A percentile compares a stretch with the other conserved stretches of the same genome.
These are phyloP conservation scores for Naumovozyma dairenensis DNA, from an alignment of 805 yeast species.

Conservation along the genomic window DNA sequence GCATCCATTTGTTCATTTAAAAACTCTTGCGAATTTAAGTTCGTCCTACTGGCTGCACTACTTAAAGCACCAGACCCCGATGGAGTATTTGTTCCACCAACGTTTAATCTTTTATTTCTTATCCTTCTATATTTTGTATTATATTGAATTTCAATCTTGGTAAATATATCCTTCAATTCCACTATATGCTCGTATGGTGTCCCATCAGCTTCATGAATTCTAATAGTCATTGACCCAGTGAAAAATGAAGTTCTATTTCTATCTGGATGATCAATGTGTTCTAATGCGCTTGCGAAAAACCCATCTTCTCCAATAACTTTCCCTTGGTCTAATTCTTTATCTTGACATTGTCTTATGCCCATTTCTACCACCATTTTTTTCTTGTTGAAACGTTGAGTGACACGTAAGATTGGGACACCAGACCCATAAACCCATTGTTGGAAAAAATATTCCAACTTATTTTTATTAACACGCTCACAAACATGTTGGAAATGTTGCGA, in stretches of 20 bases:
- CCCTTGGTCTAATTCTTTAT: constrained; percentile 36
- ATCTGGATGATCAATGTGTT: constrained; percentile 15
- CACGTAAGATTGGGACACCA: constrained; percentile 81
- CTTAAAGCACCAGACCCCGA: constrained; percentile 12
- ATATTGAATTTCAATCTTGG: constrained; percentile 87
- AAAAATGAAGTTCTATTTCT: constrained; percentile 36
- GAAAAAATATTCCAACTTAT: constrained; percentile 71
- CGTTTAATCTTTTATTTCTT: constrained; percentile 44
- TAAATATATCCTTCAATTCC: constrained; percentile 72
- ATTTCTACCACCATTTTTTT: constrained; percentile 90
- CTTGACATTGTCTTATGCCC: constrained; percentile 86
- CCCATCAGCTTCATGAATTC: constrained; percentile 97
- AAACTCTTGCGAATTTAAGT: neutral
- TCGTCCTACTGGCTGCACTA: constrained; percentile 16
- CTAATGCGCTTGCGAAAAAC: constrained; percentile 22
- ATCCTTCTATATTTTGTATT: constrained; percentile 85
- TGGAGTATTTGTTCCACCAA: constrained; percentile 34
- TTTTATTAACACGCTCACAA: constrained; percentile 92
- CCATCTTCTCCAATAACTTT: constrained; percentile 21
- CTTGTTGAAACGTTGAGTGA: constrained; percentile 87
- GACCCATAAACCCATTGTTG: constrained; percentile 87
- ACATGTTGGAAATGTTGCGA: constrained; percentile 81
- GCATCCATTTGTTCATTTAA: constrained; percentile 2
- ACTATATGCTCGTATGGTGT: constrained; percentile 98
- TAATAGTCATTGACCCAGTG: constrained; percentile 90